Evolutionary conservation across 176 grass and related monocot species (phyloP), one percentile per base, ranked within the genome.

Genomic region (Avena insularis): DNA sequence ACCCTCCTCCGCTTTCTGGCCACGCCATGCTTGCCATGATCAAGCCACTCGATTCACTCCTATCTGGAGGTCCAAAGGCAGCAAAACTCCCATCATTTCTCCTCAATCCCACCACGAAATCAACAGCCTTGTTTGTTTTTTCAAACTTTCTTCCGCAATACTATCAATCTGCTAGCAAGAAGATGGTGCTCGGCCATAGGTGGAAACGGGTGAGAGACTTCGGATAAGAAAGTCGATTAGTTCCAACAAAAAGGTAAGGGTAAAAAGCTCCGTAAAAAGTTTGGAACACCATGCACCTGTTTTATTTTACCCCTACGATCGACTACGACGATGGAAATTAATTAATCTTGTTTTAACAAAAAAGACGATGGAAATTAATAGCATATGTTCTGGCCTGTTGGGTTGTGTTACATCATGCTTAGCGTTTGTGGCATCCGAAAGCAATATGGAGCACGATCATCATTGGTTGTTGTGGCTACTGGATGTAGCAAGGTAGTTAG

Each of bases 351-450:
- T 33, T 33, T 33, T 33, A 33, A 33, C 33, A 33, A 33, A 33
- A 33, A 33, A 33, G 2, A 33, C 33, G 33, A 33, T 33, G 33
- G 33, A 33, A 33, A 33, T 33, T 33, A 33, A 27, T 7, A 2
- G 38, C 14, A 43, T 3, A 75, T 53, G 47, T 12, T 31, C 46
- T 49, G 3, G 33, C 15, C 49, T 77, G 25, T 6, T 53, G 9
- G 75, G 20, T 8, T 75, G 1, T 63, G 58, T 77, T 85, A 66
- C 72, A 85, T 85, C 83, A 77, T 66, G 72, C 72, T 77, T 85
- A 66, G 8, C 29, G 72, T 25, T 66, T 66, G 58, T 85, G 77
- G 72, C 83, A 66, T 85, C 72, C 77, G 17, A 40, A 85, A 77
- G 83, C 83, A 85, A 33, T 33, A 33, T 23, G 38, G 47, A 56